Base-by-base conservation (phyloP, 805 yeast genomes). In the Ogataea pini region DNA sequence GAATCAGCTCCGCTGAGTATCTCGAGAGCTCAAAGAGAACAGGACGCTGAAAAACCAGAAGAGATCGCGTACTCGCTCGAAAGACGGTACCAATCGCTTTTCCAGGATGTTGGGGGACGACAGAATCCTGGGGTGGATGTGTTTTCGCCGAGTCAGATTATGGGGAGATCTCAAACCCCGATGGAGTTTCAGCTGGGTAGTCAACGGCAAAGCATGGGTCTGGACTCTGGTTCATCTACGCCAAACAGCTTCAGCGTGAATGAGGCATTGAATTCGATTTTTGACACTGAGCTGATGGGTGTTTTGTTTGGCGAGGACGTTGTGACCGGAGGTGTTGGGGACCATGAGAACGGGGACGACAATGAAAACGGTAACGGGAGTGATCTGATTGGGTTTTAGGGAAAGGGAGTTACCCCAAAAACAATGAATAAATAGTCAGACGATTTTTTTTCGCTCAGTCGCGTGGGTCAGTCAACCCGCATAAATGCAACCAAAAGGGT, bases 261-360 rank as follows among this genome's bases (percentile, higher is more conserved):
- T 39, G 65, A 55, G 25, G 65, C 63, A 1, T 44, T 64, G 25
- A 60, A 49, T 43, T 57, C 68, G 1, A 57, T 64, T 7, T 43
- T 65, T 13, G 64, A 64, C 32, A 62, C 67, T 2, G 70, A 65
- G 27, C 44, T 65, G 19, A 64, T 65, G 63, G 68, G 65, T 45
- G 64, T 62, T 2, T 28, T 65, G 4, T 64, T 64, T 52, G 68
- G 68, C 16, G 56, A 60, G 9, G 69, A 61, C 20, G 29, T 61
- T 36, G 36, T 57, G 12, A 33, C 18, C 3, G 40, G 40, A 14
- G 41, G 31, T 24, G 13, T 39, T 12, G 36, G 25, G 16, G 43
- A 39, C 22, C 29, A 44, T 3, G 47, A 44, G 18, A 46, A 28
- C 14, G 48, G 42, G 27, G 36, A 41, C 28, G 34, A 20, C 6